Percentiles rank a stretch among this genome's conserved stretches.
phyloP scores from a whole-genome alignment of 2,329 filamentous ascomycete species.

The Acrocalymma vagum region DNA sequence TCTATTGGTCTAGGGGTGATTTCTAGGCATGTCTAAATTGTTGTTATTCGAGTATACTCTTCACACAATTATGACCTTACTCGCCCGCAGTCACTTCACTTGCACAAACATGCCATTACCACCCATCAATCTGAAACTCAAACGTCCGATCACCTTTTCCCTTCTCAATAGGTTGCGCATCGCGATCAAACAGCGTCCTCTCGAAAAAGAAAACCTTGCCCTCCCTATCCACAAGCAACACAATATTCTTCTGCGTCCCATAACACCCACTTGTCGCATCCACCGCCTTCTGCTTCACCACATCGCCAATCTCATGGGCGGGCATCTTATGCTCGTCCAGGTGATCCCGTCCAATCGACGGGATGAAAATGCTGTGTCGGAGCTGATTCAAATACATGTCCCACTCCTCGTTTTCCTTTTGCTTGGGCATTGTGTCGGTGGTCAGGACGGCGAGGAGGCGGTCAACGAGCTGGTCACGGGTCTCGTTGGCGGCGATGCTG shows the following conservation, averaged over 20 bases:
- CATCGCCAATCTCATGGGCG: slow-evolving; percentile 47
- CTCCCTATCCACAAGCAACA: slow-evolving; percentile 64
- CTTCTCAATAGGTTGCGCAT: slow-evolving; percentile 56
- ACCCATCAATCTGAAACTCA: slow-evolving; percentile 59
- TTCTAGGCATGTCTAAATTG: too few species aligned
- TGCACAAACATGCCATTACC: slow-evolving; percentile 25
- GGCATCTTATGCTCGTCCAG: slow-evolving; percentile 49
- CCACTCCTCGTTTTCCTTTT: slow-evolving; percentile 58
- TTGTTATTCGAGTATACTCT: not conserved
- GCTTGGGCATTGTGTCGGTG: slow-evolving; percentile 63
- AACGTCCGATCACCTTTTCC: slow-evolving; percentile 58
- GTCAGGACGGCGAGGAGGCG: slow-evolving; percentile 62
- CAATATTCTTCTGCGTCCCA: slow-evolving; percentile 71
- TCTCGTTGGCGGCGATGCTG: slow-evolving; percentile 52
- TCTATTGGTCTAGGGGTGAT: too few species aligned
- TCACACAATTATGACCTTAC: slow-evolving; percentile 8
- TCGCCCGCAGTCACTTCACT: not conserved
- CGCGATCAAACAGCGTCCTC: slow-evolving; percentile 65
- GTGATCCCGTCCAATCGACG: slow-evolving; percentile 60
- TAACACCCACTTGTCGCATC: slow-evolving; percentile 61
- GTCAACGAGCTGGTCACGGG: slow-evolving; percentile 60
- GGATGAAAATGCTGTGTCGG: slow-evolving; percentile 68
- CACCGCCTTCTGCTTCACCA: slow-evolving; percentile 47
- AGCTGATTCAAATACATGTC: slow-evolving; percentile 65
- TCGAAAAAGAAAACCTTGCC: slow-evolving; percentile 69